Conservation (phyloP, 1,284 basidiomycete species). For the Ustilago esculenta region DNA sequence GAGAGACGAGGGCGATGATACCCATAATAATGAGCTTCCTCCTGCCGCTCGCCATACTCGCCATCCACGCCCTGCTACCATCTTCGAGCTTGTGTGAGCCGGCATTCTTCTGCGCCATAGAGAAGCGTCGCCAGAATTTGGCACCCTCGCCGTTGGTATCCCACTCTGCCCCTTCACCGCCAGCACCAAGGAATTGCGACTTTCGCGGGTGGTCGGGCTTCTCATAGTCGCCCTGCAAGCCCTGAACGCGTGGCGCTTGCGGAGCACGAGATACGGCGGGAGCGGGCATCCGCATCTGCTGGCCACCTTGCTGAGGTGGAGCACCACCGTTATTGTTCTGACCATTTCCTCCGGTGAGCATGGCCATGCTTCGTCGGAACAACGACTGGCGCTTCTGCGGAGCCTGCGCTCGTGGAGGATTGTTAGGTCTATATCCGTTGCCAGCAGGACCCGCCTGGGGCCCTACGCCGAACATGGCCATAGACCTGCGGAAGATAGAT, state of each 20-base stretch:
- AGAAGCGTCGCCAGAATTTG: constrained; percentile 61
- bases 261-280: constrained; percentile 20
- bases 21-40: constrained; percentile 50
- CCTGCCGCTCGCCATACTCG: constrained; percentile 25
- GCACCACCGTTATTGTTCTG: neutral
- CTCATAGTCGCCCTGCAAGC: constrained; percentile 45
- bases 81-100: constrained; percentile 40
- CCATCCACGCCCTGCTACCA: constrained; percentile 36
- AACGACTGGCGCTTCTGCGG: constrained; percentile 42
- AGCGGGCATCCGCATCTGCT: constrained; percentile 34
- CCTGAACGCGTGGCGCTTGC: constrained; percentile 43
- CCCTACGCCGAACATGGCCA: constrained; percentile 49
- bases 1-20: constrained; percentile 23
- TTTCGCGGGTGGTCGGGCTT: constrained; percentile 55
- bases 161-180: constrained; percentile 59
- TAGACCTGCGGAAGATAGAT: constrained; percentile 49
- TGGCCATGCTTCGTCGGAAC: constrained; percentile 54
- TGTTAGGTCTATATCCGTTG: constrained; percentile 6
- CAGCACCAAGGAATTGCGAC: constrained; percentile 54
- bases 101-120: constrained; percentile 48
- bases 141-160: constrained; percentile 56
- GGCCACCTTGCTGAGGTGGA: constrained; percentile 8
- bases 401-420: constrained; percentile 6
- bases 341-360: constrained; percentile 36
- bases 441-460: constrained; percentile 13